Percentiles rank a stretch among this genome's conserved stretches.
Evolutionary conservation across 2,329 filamentous ascomycete species (phyloP).

Genomic region (Blastomyces emzantsi): DNA sequence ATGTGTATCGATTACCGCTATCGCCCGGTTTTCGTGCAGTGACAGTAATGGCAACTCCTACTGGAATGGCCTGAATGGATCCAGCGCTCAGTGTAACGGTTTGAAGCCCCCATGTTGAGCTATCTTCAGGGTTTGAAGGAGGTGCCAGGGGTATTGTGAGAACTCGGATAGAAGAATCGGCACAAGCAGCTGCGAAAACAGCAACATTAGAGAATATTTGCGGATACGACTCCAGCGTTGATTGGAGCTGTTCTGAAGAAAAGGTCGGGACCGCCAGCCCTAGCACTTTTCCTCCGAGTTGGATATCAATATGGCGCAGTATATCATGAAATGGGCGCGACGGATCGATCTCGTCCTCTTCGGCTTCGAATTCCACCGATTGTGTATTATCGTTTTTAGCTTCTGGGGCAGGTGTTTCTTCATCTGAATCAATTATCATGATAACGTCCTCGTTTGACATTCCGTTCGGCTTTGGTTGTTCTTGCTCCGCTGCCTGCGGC

Average conservation of each 20-base stretch:
- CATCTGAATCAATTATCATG: slow-evolving; percentile 50
- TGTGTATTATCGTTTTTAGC: slow-evolving; percentile 19
- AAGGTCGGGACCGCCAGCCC: slow-evolving; percentile 43
- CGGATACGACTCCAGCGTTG: slow-evolving; percentile 37
- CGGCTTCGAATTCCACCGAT: slow-evolving; percentile 41
- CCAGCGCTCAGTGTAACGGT: slow-evolving; percentile 40
- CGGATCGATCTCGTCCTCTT: slow-evolving; percentile 52
- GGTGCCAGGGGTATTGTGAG: slow-evolving; percentile 48
- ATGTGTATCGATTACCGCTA: slow-evolving; percentile 24
- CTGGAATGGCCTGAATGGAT: slow-evolving; percentile 42
- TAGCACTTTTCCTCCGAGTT: slow-evolving; percentile 45
- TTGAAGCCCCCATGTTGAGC: slow-evolving; percentile 36
- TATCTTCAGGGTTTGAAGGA: slow-evolving; percentile 35
- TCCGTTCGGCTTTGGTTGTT: slow-evolving; percentile 34
- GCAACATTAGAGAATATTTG: slow-evolving; percentile 43
- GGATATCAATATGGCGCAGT: slow-evolving; percentile 47
- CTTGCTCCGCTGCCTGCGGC: slow-evolving; percentile 16
- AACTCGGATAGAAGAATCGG: slow-evolving; percentile 48
- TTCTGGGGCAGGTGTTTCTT: slow-evolving; percentile 42
- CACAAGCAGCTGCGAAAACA: slow-evolving; percentile 47
- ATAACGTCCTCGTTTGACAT: slow-evolving; percentile 35
- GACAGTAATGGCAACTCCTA: slow-evolving; percentile 46
- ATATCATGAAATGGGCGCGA: slow-evolving; percentile 47
- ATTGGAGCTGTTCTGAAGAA: slow-evolving; percentile 34
- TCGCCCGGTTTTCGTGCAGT: slow-evolving; percentile 34